A percentile compares a stretch with the other conserved stretches of the same genome.
phyloP scores from a whole-genome alignment of 1,284 basidiomycete species.

The Cutaneotrichosporon cutaneum region DNA sequence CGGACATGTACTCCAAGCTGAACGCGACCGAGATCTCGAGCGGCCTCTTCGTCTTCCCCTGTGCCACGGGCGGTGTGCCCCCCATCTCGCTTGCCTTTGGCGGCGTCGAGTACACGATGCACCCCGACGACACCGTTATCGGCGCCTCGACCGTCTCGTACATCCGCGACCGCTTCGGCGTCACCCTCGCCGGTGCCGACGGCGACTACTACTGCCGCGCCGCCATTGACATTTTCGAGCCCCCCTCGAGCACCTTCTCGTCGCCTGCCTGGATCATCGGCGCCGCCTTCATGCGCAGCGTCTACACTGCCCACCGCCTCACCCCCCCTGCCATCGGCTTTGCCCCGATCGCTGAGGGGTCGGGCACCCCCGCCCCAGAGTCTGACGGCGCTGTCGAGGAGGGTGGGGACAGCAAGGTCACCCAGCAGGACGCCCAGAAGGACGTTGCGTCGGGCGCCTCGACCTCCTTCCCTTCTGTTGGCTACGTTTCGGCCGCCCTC shows the following conservation, averaged over 20 bases:
- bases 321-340: constrained; percentile 77
- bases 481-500: background rate
- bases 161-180: constrained; percentile 4
- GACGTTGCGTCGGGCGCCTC: background rate
- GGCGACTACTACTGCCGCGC: constrained; percentile 10
- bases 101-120: constrained; percentile 15
- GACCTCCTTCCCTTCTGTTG: background rate
- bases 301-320: constrained; percentile 80
- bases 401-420: background rate
- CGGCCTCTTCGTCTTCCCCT: constrained; percentile 6
- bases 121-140: constrained; percentile 7
- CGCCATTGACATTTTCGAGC: constrained; percentile 1
- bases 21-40: constrained; percentile 6
- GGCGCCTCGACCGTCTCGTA: constrained; percentile 9
- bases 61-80: background rate
- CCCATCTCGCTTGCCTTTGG: constrained; percentile 14
- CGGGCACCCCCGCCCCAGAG: background rate
- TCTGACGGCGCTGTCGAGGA: background rate
- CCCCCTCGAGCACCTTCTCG: background rate
- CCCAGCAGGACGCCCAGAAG: background rate
- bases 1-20: constrained; percentile 14
- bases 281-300: constrained; percentile 68
- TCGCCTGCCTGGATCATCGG: constrained; percentile 56
- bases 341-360: constrained; percentile 55
- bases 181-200: constrained; percentile 1